Evolutionary conservation across 345 rosid species (phyloP).

Genomic region (Brassica rapa): DNA sequence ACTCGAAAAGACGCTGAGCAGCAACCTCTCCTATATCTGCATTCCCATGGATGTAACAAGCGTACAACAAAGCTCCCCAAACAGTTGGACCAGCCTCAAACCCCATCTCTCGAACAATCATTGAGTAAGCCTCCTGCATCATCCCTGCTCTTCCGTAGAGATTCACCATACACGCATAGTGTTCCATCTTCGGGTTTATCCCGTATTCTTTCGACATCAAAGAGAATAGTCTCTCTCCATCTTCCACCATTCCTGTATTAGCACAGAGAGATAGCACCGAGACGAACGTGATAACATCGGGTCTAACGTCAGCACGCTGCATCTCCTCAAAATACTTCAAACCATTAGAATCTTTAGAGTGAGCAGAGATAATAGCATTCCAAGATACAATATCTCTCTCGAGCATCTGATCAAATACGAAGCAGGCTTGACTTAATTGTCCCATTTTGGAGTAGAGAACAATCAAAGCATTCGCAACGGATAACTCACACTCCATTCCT

Average conservation of each 20-base stretch:
- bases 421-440: conserved; percentile 48
- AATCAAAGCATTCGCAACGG: conserved; percentile 69
- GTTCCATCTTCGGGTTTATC: conserved; percentile 62
- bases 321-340: conserved; percentile 60
- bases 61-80: conserved; percentile 88
- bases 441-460: conserved; percentile 54
- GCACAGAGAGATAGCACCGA: conserved; percentile 73
- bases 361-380: conserved; percentile 82
- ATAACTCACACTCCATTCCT: conserved; percentile 59
- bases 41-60: conserved; percentile 65
- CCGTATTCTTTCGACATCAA: conserved; percentile 53
- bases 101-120: conserved; percentile 59
- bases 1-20: conserved; percentile 66
- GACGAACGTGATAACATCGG: conserved; percentile 80
- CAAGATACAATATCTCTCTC: conserved; percentile 72
- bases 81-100: conserved; percentile 76
- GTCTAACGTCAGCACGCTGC: conserved; percentile 50
- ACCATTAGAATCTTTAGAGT: conserved; percentile 49
- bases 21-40: conserved; percentile 69
- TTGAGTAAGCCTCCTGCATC: conserved; percentile 58
- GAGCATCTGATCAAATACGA: conserved; percentile 65
- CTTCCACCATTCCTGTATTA: conserved; percentile 59
- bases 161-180: conserved; percentile 82
- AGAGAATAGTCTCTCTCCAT: conserved; percentile 63
- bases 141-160: conserved; percentile 77